Base-by-base conservation (phyloP, 2,329 filamentous ascomycete species). In the Pseudogymnoascus sp. region DNA sequence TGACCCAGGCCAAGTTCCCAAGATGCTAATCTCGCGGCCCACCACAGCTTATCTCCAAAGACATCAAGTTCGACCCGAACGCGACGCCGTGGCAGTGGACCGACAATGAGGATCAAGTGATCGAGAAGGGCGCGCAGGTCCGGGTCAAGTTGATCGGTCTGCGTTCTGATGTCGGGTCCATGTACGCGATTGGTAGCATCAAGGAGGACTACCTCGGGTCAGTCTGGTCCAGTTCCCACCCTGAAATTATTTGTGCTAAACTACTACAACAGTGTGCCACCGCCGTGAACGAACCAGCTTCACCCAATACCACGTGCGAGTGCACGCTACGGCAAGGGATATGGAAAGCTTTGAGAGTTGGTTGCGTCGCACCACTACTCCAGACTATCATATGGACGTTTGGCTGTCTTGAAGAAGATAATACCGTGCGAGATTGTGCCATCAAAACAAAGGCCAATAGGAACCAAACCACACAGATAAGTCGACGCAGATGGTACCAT, bases 161-260 rank as follows among this genome's bases (percentile, higher is more conserved):
- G 59, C 85, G 95, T 75, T 92, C 90, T 66, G 94, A 97, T 74
- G 90, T 97, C 59, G 91, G 90, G 65, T 88, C 90, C 73, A 96
- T 99, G 84, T 97, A 89, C 82, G 94, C 93, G 37, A 96, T 99
- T 74, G 94, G 92, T 64, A 97, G 91, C 68, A 97, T 99, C 78
- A 96, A 96, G 77, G 93, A 88, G 72, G 85, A 88, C 71, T 88
- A 86, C 70, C 79, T 88, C 40, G 85, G 85, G 85, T 87, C 79
- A 67, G 73, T 72, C 24, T 60, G 15, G 26, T 17, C 29, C 47
- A 33, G 47, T 35, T 54, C 47, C 33, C 57, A 26, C 8, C 9
- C 10, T 11, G 1, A 26, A 11, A 26, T 2, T 3, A 41, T 59
- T 59, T 29, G 37, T 59, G 21, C 57, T 37, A 59, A 59, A 37